phyloP scores from a whole-genome alignment of 2,329 filamentous ascomycete genomes.

The Fusarium haematococcum region DNA sequence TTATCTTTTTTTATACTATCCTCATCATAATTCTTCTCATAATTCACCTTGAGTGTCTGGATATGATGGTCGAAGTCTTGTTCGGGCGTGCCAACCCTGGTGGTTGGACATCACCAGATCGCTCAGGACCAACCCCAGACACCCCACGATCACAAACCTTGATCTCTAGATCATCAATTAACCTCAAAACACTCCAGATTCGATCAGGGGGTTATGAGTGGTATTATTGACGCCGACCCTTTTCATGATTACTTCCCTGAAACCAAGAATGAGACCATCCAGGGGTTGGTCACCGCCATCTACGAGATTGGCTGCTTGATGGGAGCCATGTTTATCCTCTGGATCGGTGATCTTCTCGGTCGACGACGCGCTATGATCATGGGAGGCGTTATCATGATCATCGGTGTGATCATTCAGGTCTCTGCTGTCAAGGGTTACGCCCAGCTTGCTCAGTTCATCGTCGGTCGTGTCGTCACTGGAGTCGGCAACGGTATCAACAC shows the following conservation, averaged over 20 bases:
- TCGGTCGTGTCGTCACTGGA: slow-evolving; percentile 63
- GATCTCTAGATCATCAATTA: neutral
- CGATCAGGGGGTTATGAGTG: slow-evolving; percentile 63
- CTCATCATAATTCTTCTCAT: neutral
- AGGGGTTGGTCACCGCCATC: slow-evolving; percentile 61
- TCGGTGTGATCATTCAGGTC: slow-evolving; percentile 71
- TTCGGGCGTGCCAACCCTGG: neutral
- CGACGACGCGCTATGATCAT: slow-evolving; percentile 66
- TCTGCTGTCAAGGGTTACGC: slow-evolving; percentile 51
- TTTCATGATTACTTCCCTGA: slow-evolving; percentile 62
- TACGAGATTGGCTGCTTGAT: slow-evolving; percentile 66
- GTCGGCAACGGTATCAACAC: slow-evolving; percentile 63
- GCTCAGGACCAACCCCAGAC: neutral
- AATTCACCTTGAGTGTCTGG: neutral
- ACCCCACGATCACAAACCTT: neutral
- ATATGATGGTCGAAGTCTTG: neutral
- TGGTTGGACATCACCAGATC: neutral
- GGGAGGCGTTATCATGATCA: slow-evolving; percentile 68
- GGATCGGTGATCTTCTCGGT: slow-evolving; percentile 64
- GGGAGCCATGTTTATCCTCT: slow-evolving; percentile 62
- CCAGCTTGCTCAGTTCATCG: slow-evolving; percentile 61
- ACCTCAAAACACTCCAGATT: too few relatives aligned
- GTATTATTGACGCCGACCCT: slow-evolving; percentile 62
- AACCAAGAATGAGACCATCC: slow-evolving; percentile 59
- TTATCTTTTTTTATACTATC: too few relatives aligned